Conservation (phyloP, 306 rosid genomes). For the Castanopsis chinensis region DNA sequence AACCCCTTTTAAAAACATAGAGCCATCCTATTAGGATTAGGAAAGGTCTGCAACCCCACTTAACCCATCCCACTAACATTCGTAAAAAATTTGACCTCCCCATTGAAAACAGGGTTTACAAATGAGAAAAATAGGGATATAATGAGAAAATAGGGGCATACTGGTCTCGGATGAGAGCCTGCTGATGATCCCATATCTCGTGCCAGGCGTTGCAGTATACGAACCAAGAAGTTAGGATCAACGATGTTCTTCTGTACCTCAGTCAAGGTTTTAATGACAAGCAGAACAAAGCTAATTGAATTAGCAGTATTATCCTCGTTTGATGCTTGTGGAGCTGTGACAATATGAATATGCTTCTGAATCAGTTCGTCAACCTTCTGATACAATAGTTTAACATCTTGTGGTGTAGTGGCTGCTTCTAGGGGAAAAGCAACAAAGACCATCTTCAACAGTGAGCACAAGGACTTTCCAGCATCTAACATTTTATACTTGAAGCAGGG, state of each 20-base stretch:
- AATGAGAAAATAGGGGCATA: conserved; percentile 32
- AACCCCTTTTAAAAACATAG: too few species aligned
- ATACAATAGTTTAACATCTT: conserved; percentile 72
- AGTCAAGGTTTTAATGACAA: conserved; percentile 85
- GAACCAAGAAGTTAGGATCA: conserved; percentile 78
- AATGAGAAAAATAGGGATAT: neutral
- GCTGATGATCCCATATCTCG: conserved; percentile 93
- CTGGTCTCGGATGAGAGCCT: conserved; percentile 81
- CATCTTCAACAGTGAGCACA: conserved; percentile 94
- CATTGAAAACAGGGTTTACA: neutral
- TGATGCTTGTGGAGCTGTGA: conserved; percentile 71
- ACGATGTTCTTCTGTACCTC: conserved; percentile 89
- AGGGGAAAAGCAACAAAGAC: conserved; percentile 91
- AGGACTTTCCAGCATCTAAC: conserved; percentile 90
- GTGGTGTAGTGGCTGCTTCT: conserved; percentile 73
- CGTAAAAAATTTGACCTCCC: neutral
- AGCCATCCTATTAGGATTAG: too few species aligned
- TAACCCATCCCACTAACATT: too few species aligned
- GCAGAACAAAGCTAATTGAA: conserved; percentile 82
- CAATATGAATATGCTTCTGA: conserved; percentile 70
- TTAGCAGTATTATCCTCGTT: conserved; percentile 74
- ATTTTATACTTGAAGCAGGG: conserved; percentile 95
- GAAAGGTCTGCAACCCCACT: too few species aligned
- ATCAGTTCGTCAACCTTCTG: conserved; percentile 95
- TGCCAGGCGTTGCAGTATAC: conserved; percentile 90